Evolutionary conservation across 257 asterid species (phyloP).

Genomic region (Anisodus tanguticus): DNA sequence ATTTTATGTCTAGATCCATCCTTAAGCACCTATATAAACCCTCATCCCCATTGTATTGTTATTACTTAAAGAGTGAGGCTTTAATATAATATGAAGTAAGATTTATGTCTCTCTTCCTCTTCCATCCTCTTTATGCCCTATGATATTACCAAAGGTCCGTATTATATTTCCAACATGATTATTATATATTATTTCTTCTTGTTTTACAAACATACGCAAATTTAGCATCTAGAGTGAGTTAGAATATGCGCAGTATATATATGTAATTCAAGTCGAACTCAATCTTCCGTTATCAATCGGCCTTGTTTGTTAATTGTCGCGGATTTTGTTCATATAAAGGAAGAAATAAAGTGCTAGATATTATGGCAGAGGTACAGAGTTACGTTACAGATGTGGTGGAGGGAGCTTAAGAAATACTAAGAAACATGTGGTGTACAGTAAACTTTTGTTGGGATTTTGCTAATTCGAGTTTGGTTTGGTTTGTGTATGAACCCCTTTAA

Average conservation of each 20-base stretch:
- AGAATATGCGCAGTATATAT: neutral
- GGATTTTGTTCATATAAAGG: neutral
- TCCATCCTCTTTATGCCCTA: too few species aligned
- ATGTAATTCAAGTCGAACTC: neutral
- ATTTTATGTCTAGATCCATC: too few species aligned
- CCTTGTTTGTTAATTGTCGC: neutral
- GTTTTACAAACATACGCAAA: neutral
- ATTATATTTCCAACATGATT: neutral
- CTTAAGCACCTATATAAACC: too few species aligned
- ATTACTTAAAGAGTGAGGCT: too few species aligned
- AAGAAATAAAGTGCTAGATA: neutral
- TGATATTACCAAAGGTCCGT: too few species aligned
- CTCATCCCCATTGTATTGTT: too few species aligned
- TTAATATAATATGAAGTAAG: too few species aligned
- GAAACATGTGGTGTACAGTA: neutral
- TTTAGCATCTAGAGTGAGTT: neutral
- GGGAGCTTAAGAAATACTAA: neutral
- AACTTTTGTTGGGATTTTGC: neutral
- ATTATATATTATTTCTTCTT: neutral
- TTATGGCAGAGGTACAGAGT: neutral
- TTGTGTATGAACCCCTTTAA: too few species aligned
- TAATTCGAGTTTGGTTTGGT: neutral
- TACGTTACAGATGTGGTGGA: neutral
- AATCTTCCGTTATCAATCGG: neutral
- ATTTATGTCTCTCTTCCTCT: too few species aligned